Conservation (phyloP, 345 rosid species). For the Acer saccharum region DNA sequence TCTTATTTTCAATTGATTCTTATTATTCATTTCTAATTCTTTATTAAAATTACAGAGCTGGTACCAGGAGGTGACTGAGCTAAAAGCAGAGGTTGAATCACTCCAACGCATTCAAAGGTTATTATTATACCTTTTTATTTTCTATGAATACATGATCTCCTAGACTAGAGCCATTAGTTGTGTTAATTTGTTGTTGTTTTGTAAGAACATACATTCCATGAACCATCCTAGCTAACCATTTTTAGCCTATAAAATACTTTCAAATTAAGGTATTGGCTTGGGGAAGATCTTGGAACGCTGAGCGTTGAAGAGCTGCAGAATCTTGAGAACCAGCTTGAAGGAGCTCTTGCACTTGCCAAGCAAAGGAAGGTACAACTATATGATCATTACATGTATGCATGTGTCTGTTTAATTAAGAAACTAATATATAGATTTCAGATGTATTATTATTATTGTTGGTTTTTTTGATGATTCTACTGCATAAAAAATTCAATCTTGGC, state of each 20-base stretch:
- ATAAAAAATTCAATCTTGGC: too few species aligned
- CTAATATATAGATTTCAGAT: too few species aligned
- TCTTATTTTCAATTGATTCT: background rate
- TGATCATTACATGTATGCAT: background rate
- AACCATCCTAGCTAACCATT: background rate
- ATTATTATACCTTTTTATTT: slow-evolving; percentile 10
- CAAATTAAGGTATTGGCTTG: slow-evolving; percentile 70
- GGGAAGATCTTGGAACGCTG: slow-evolving; percentile 83
- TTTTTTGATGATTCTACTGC: too few species aligned
- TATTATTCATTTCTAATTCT: background rate
- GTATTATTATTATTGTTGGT: background rate
- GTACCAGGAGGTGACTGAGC: slow-evolving; percentile 70
- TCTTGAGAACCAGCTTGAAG: slow-evolving; percentile 84
- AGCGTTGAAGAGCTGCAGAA: slow-evolving; percentile 67
- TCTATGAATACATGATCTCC: background rate
- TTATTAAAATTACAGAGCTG: slow-evolving; percentile 49
- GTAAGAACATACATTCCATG: background rate
- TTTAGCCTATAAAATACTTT: background rate
- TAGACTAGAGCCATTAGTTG: background rate
- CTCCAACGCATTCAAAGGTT: slow-evolving; percentile 87
- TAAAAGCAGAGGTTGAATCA: slow-evolving; percentile 78
- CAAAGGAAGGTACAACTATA: slow-evolving; percentile 61
- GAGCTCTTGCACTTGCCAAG: slow-evolving; percentile 70
- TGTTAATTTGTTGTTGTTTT: background rate
- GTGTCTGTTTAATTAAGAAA: too few species aligned